Percentiles rank a stretch among this genome's conserved stretches.
phyloP scores from a whole-genome alignment of 2,329 filamentous ascomycete species.

The Fusarium algeriense region DNA sequence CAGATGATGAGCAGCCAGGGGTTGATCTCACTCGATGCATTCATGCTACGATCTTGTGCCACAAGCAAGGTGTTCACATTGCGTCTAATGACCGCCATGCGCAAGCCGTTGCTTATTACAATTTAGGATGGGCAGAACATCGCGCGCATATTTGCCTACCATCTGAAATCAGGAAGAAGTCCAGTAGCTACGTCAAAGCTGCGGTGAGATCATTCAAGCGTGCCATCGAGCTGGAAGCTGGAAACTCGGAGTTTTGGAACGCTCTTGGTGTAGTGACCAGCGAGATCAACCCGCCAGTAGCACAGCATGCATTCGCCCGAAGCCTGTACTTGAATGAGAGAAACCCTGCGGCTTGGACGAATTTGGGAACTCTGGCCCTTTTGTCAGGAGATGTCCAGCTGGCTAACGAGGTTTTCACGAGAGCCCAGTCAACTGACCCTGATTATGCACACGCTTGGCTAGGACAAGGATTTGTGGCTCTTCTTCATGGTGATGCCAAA shows the following conservation, averaged over 20 bases:
- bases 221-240: constrained; percentile 93
- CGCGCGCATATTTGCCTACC: constrained; percentile 79
- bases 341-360: constrained; percentile 88
- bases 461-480: constrained; percentile 88
- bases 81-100: constrained; percentile 82
- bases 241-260: constrained; percentile 98
- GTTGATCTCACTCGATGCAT: constrained; percentile 70
- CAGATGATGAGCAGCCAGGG: constrained; percentile 61
- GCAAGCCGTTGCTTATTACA: constrained; percentile 96
- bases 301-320: constrained; percentile 92
- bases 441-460: constrained; percentile 95
- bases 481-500: constrained; percentile 77
- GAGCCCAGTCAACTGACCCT: constrained; percentile 93
- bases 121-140: constrained; percentile 94
- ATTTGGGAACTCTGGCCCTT: constrained; percentile 87
- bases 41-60: constrained; percentile 81
- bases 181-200: constrained; percentile 79
- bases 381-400: constrained; percentile 85
- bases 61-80: constrained; percentile 85
- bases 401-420: constrained; percentile 90
- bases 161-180: constrained; percentile 64
- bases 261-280: constrained; percentile 92
- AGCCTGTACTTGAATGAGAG: constrained; percentile 94
- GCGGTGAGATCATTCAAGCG: constrained; percentile 93
- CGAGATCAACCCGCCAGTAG: constrained; percentile 84